Evolutionary conservation across 176 grass and related monocot genomes (phyloP), one percentile per base, ranked within the genome.

Genomic region (Zoysia japonica): DNA sequence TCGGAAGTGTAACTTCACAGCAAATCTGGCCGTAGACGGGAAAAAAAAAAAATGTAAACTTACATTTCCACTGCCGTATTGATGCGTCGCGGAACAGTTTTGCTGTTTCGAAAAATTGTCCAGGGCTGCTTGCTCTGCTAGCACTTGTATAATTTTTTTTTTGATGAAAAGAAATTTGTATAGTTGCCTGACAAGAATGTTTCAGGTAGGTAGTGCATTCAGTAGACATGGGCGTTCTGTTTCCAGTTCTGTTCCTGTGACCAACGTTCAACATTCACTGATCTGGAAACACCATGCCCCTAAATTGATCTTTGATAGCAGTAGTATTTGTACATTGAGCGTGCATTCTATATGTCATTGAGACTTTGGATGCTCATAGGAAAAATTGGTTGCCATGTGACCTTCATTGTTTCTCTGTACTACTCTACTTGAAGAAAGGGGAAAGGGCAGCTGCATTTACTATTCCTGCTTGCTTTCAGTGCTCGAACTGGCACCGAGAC

Each of bases 361-460:
- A 19, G 2, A 35, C 35, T 39, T 10, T 3, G 17, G 11, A 68
- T 11, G 17, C 54, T 64, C 16, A 57, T 11, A 36, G 14, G 48
- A 63, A 38, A 55, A 47, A 70, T 48, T 45, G 7, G 57, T 28
- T 51, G 36, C 9, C n/a, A 43, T 77, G 13, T 75, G 12, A 28
- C 16, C 38, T 84, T 83, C 39, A 61, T 40, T 79, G 16, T 61
- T 0, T 60, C 1, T 1, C 1, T 73, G 52, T 53, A 28, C 79
- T 79, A 44, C 28, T 28, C 68, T 68, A 45, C 52, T 74, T 68
- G 14, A 73, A 35, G 19, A 74, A 68, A 40, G 15, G 61, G 56
- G 14, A 53, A 78, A 16, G 15, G 5, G 12, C 7, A 52, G 9
- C n/a, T 78, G 74, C 68, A 78, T 83, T 66, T 64, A 77, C 44